A percentile compares a stretch with the other conserved stretches of the same genome.
Conservation (phyloP, 129 eudicot species). For the Gnaphalium uliginosum region DNA sequence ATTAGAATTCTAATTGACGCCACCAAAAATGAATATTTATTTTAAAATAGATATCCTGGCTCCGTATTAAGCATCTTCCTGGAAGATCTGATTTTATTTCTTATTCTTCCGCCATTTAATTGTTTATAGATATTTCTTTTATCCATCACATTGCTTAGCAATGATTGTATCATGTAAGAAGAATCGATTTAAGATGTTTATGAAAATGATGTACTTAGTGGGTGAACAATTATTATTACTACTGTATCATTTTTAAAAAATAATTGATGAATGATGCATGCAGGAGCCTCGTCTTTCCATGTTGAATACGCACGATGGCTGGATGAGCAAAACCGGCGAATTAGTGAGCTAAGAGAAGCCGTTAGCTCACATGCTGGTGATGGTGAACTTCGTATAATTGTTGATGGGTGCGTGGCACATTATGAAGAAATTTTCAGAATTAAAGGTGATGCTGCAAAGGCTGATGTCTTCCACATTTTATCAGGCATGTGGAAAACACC, state of each 20-base stretch:
- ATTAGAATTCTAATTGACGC: too few relatives aligned
- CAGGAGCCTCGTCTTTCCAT: conserved; percentile 85
- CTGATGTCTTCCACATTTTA: conserved; percentile 70
- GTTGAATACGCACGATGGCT: conserved; percentile 87
- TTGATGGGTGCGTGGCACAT: conserved; percentile 71
- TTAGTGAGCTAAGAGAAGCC: conserved; percentile 81
- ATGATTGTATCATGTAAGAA: background rate
- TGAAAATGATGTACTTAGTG: background rate
- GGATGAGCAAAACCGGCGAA: conserved; percentile 76
- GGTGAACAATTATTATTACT: background rate
- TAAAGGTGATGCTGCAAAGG: conserved; percentile 66
- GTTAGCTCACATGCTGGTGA: conserved; percentile 88
- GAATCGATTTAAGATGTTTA: background rate
- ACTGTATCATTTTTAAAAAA: background rate
- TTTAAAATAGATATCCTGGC: too few relatives aligned
- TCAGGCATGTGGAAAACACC: conserved; percentile 93
- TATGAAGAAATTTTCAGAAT: conserved; percentile 71
- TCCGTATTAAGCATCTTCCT: background rate
- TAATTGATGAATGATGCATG: conserved; percentile 17
- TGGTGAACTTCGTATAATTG: conserved; percentile 80
- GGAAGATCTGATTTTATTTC: background rate
- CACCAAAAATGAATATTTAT: too few relatives aligned
- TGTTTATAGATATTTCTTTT: too few relatives aligned
- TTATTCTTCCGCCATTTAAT: background rate
- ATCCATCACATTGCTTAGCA: background rate